phyloP scores from a whole-genome alignment of 305 asterid genomes.

The Fraxinus paxiana region DNA sequence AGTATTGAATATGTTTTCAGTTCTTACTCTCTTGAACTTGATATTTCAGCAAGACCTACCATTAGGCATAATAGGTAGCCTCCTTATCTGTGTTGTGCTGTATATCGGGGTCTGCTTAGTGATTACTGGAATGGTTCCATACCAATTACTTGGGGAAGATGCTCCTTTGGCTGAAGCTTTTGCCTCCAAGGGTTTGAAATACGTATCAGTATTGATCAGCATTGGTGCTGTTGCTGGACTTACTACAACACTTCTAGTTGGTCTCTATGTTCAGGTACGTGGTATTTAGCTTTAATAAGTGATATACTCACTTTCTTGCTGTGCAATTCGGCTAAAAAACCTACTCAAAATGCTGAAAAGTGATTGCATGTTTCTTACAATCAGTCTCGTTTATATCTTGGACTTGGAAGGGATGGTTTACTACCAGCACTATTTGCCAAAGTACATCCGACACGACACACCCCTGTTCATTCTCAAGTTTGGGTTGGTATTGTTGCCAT shows the following conservation, averaged over 20 bases:
- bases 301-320: conserved; percentile 2
- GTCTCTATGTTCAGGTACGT: conserved; percentile 83
- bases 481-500: conserved; percentile 87
- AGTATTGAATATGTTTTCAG: conserved; percentile 10
- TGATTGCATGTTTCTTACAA: conserved; percentile 24
- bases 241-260: conserved; percentile 77
- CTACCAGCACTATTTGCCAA: conserved; percentile 71
- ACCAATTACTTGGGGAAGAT: conserved; percentile 73
- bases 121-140: conserved; percentile 95
- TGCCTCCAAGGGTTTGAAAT: conserved; percentile 50
- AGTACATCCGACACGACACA: conserved; percentile 69
- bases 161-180: conserved; percentile 94
- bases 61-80: conserved; percentile 87
- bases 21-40: conserved; percentile 24
- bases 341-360: conserved; percentile 8
- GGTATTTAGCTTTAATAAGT: background rate
- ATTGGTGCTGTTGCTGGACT: conserved; percentile 64
- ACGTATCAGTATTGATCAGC: conserved; percentile 50
- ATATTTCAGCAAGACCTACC: conserved; percentile 81
- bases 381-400: conserved; percentile 90
- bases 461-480: conserved; percentile 80
- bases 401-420: conserved; percentile 96
- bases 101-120: conserved; percentile 84
- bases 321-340: background rate
- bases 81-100: conserved; percentile 59